Base-by-base conservation (phyloP, 2,329 filamentous ascomycete species). In the Aspergillus pseudoglaucus region DNA sequence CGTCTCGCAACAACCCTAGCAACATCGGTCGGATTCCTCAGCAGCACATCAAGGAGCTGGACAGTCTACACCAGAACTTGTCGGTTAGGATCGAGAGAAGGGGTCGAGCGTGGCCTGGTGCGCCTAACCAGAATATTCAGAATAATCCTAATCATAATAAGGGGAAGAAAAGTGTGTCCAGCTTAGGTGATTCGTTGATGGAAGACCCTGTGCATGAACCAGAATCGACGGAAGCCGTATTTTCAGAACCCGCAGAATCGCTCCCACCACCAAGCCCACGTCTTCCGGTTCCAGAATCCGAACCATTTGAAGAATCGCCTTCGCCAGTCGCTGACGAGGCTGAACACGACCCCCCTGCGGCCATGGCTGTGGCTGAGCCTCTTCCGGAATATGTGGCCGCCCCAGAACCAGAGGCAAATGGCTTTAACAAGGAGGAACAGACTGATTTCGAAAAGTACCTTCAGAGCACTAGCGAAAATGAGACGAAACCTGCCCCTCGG, bases 391-490 rank as follows among this genome's bases (percentile, higher is more conserved):
- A 53, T 41, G 43, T 51, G 52, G 51, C 52, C 42, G 51, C 52
- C 42, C 45, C 53, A 38, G 53, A 52, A 39, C 49, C 56, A 6
- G 47, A 48, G n/a, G n/a, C 44, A 30, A 47, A 32, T 41, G 35
- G 45, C 10, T 35, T 8, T 17, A 51, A 57, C 18, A 44, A 46
- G 25, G 45, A 53, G 17, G 50, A 55, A 44, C 61, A 62, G 45
- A 69, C 64, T 15, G 70, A 72, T 48, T 65, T 70, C 42, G 67
- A 73, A 55, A 70, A 69, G 53, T 72, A 69, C 52, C 57, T 72
- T 41, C 63, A 68, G 23, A 65, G 60, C 47, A 72, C 61, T 14
- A 61, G 59, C 32, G 59, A 66, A 18, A 58, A 55, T 41, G 59
- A 66, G 53, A 63, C 62, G 43, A 53, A 52, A 18, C 53, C 58